These are phyloP conservation scores for Boletus insuetus DNA, from an alignment of 768 basidiomycete species.

Conservation along the genomic window DNA sequence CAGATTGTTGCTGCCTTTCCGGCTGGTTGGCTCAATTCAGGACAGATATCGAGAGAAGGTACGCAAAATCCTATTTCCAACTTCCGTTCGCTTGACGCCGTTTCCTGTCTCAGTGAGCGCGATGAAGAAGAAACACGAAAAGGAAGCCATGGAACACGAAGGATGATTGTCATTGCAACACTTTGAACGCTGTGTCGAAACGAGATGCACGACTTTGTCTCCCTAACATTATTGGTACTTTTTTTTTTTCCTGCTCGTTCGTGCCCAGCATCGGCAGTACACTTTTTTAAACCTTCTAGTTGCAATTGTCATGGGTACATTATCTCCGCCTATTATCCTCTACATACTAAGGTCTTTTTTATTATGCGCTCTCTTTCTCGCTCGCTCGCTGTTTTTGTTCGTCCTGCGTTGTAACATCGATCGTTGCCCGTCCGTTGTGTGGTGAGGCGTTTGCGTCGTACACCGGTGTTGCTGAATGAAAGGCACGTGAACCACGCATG, in stretches of 20 bases:
- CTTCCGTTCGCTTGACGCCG: neutral
- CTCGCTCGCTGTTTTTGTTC: neutral
- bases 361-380: neutral
- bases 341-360: conserved; percentile 18
- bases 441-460: too few relatives aligned
- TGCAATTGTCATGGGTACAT: conserved; percentile 8
- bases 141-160: conserved; percentile 66
- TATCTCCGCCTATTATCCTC: conserved; percentile 13
- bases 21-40: conserved; percentile 80
- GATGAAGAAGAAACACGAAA: conserved; percentile 80
- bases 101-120: conserved; percentile 56
- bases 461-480: too few relatives aligned
- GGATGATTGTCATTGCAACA: conserved; percentile 9
- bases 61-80: conserved; percentile 18
- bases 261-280: neutral
- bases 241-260: neutral
- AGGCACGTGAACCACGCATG: too few relatives aligned
- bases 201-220: neutral
- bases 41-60: conserved; percentile 88
- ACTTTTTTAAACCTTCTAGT: neutral
- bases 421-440: too few relatives aligned
- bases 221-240: conserved; percentile 22
- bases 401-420: conserved; percentile 4
- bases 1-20: conserved; percentile 82
- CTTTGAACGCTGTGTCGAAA: neutral